Base-by-base conservation (phyloP, 225 moss, liverwort and hornwort genomes). In the Sphagnum tenellum region DNA sequence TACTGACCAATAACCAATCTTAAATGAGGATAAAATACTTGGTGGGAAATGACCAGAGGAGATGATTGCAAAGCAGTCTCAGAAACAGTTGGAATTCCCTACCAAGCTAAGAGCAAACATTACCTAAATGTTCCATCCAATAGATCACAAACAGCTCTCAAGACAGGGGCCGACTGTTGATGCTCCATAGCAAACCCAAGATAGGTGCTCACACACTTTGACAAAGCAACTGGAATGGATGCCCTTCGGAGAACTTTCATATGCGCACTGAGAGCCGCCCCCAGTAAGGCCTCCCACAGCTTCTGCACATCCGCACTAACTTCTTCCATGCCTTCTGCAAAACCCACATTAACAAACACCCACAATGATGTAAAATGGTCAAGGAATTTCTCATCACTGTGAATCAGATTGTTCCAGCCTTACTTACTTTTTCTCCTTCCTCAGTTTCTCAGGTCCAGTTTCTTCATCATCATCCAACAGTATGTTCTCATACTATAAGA, bases 181-280 rank as follows among this genome's bases (percentile, higher is more conserved):
- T 98, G 89, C 61, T 72, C 74, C 9, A 72, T 69, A 53, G 87
- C 87, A 64, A 90, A 81, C 50, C 78, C 81, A 47, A 93, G 47
- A 69, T 83, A 90, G 46, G 80, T 70, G 50, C 76, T 65, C 62
- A 71, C 81, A 74, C 81, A 78, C 11, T 68, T 73, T 64, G 65
- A 69, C 73, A 81, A 71, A 56, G 45, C 70, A 56, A 61, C 63
- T 44, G 50, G 9, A 73, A 63, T 61, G 8, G 76, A 49, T 49
- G 71, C 47, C 63, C 69, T 78, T 71, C 78, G 78, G 56, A 81
- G 50, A 72, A 86, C 66, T 74, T 84, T 76, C 5, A 77, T 77
- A 64, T 93, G 87, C 59, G 86, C 84, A 66, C 82, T 83, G 48
- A 98, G 67, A 64, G 86, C 89, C 66, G 93, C 79, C 47, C 88